Evolutionary conservation across 495 filamentous ascomycete genomes (phyloP), one percentile per base, ranked within the genome.

Genomic region (Annulohypoxylon maeteangense): DNA sequence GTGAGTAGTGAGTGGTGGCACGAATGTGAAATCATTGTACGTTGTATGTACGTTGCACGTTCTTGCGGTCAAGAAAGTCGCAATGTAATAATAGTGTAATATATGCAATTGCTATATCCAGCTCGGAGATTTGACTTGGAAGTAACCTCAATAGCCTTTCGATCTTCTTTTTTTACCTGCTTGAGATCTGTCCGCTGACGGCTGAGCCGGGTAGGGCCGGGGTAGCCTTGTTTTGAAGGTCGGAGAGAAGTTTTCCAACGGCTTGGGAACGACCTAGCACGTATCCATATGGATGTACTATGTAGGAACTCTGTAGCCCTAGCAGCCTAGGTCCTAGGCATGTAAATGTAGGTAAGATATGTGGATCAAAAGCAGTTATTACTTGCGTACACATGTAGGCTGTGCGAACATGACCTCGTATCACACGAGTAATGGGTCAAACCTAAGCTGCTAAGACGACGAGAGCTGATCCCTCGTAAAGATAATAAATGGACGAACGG

Each of bases 241-340:
- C 68, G 68, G 68, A 71, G 62, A 67, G 57, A 66, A 67, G 68
- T 71, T 71, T 71, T 67, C 63, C 68, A 71, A 67, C 63, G 62
- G 68, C 68, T 48, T 70, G 68, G 68, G 45, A n/a, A n/a, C n/a
- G n/a, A n/a, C n/a, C n/a, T n/a, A n/a, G n/a, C n/a, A n/a, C n/a
- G n/a, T n/a, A n/a, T n/a, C n/a, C n/a, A n/a, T n/a, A n/a, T n/a
- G n/a, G n/a, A n/a, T n/a, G n/a, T n/a, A n/a, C n/a, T n/a, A n/a
- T n/a, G n/a, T n/a, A n/a, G n/a, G n/a, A 42, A 60, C 51, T 62
- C 18, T 66, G 47, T 57, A 62, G 23, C 20, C 22, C 18, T 12
- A 23, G 45, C 45, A 47, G 10, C 27, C 27, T 29, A 47, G 42
- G 42, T 47, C 20, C 42, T 47, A 44, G 16, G 14, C 14, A 44